Conservation (phyloP, 805 yeast species). For the Osmozyma mogii region DNA sequence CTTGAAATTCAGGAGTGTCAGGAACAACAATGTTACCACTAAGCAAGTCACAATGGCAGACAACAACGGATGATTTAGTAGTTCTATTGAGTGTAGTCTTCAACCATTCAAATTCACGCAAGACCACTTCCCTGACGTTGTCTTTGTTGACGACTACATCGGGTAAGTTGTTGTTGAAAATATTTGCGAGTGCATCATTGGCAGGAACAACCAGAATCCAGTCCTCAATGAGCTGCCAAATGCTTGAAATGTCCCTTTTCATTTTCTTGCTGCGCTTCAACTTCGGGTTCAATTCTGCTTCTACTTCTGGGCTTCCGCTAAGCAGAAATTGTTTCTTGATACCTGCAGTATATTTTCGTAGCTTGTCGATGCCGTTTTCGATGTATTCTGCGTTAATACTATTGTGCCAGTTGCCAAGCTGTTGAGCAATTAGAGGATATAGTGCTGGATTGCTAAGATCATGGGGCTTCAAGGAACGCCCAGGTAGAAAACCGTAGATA, state of each 20-base stretch:
- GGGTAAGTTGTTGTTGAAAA: constrained; percentile 28
- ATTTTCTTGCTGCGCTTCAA: constrained; percentile 13
- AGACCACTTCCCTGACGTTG: constrained; percentile 32
- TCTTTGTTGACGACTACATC: constrained; percentile 12
- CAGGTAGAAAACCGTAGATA: constrained; percentile 61
- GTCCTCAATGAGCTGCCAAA: constrained; percentile 53
- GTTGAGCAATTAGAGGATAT: constrained; percentile 53
- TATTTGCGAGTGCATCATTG: constrained; percentile 28
- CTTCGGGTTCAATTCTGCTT: background rate
- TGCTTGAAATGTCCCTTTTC: constrained; percentile 29
- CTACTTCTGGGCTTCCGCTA: constrained; percentile 4
- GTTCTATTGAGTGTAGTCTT: constrained; percentile 25
- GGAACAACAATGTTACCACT: constrained; percentile 70
- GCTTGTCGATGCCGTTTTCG: constrained; percentile 36
- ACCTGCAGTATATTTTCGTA: constrained; percentile 22
- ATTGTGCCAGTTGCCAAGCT: constrained; percentile 66
- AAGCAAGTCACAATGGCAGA: constrained; percentile 64
- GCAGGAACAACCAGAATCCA: constrained; percentile 63
- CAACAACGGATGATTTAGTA: constrained; percentile 45
- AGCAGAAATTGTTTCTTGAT: constrained; percentile 7
- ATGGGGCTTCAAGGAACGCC: constrained; percentile 48
- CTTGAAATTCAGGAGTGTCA: constrained; percentile 3
- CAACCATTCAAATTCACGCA: constrained; percentile 50
- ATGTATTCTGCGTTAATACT: constrained; percentile 38
- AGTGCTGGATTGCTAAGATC: constrained; percentile 43